A percentile compares a stretch with the other conserved stretches of the same genome.
These are phyloP conservation scores for Pholiota conissans DNA, from an alignment of 768 basidiomycete species.

Conservation along the genomic window DNA sequence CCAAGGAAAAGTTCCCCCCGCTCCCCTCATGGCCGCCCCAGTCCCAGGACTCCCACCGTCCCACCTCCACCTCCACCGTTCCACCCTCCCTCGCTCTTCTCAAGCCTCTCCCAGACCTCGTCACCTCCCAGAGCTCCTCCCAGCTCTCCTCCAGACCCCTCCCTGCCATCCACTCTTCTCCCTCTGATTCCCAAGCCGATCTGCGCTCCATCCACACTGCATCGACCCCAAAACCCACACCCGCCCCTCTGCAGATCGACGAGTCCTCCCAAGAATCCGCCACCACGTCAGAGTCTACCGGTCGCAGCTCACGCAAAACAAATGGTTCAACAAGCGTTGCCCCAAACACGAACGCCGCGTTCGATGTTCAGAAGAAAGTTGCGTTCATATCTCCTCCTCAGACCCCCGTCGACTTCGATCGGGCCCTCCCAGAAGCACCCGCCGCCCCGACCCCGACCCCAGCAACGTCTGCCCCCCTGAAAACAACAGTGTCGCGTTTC, in stretches of 20 bases:
- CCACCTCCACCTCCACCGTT: conserved; percentile 37
- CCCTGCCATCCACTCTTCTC: conserved; percentile 28
- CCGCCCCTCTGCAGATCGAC: conserved; percentile 19
- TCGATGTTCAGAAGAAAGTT: conserved; percentile 78
- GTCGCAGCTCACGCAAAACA: conserved; percentile 36
- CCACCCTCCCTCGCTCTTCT: conserved; percentile 50
- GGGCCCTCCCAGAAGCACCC: conserved; percentile 49
- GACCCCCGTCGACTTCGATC: conserved; percentile 60
- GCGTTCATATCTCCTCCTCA: conserved; percentile 84
- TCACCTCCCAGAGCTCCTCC: conserved; percentile 33
- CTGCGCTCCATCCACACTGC: conserved; percentile 11
- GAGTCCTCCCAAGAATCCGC: conserved; percentile 22
- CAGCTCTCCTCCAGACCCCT: conserved; percentile 33
- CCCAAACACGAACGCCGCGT: conserved; percentile 17
- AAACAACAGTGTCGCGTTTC: conserved; percentile 76
- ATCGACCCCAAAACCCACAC: conserved; percentile 22
- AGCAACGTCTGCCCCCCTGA: conserved; percentile 37
- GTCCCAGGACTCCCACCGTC: conserved; percentile 34
- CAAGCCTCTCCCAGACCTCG: conserved; percentile 76
- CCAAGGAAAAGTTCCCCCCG: conserved; percentile 70
- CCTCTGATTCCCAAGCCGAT: conserved; percentile 26
- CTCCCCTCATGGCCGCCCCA: conserved; percentile 67
- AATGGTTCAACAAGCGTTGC: conserved; percentile 27
- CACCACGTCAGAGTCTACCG: conserved; percentile 31
- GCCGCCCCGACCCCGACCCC: conserved; percentile 28